phyloP scores from a whole-genome alignment of 2,329 filamentous ascomycete species.

The Aspergillus ibericus region DNA sequence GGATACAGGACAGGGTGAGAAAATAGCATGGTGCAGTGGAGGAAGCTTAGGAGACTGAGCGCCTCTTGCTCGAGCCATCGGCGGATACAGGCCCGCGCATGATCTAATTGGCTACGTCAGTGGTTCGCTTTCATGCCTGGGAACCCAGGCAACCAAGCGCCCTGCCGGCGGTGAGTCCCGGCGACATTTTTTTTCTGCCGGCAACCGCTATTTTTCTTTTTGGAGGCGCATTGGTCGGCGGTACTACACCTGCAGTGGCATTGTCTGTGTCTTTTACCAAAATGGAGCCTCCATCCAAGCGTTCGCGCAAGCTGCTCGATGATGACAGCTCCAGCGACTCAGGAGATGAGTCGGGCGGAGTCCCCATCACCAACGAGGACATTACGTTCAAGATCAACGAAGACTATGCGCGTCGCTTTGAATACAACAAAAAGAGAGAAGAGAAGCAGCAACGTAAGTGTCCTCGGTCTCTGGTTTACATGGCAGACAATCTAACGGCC shows the following conservation, averaged over 20 bases:
- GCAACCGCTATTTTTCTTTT: conserved; percentile 18
- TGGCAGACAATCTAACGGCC: neutral
- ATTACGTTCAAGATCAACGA: conserved; percentile 76
- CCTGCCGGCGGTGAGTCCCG: conserved; percentile 25
- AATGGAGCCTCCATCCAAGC: conserved; percentile 47
- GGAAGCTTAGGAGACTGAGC: conserved; percentile 13
- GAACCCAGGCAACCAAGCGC: conserved; percentile 14
- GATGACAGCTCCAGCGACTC: conserved; percentile 43
- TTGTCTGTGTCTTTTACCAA: neutral
- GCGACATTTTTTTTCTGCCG: conserved; percentile 34
- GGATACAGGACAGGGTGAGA: conserved; percentile 18
- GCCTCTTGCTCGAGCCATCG: conserved; percentile 19
- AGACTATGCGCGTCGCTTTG: conserved; percentile 84
- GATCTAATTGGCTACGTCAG: conserved; percentile 42
- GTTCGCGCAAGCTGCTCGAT: conserved; percentile 41
- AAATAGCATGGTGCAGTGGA: conserved; percentile 9
- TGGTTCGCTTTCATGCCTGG: conserved; percentile 17
- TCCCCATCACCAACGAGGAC: conserved; percentile 32
- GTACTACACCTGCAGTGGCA: neutral
- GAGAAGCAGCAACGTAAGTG: conserved; percentile 62
- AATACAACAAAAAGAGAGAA: conserved; percentile 96
- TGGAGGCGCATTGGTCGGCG: conserved; percentile 1
- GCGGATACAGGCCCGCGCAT: conserved; percentile 22
- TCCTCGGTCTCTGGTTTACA: neutral
- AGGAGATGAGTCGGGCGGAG: conserved; percentile 43